These are phyloP conservation scores for Xylaria scruposa DNA, from an alignment of 495 filamentous ascomycete genomes.

Conservation along the genomic window DNA sequence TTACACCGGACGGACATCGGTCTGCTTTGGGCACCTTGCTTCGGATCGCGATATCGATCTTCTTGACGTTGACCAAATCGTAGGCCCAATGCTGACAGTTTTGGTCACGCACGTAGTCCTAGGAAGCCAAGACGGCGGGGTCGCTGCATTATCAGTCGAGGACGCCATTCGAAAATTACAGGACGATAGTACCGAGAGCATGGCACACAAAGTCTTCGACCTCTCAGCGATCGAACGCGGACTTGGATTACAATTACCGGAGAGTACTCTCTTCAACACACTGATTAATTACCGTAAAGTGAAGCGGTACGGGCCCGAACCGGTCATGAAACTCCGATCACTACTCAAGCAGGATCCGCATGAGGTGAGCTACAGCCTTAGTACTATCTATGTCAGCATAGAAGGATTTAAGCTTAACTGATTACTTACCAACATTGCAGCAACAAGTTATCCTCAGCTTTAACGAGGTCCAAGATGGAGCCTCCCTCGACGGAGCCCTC, in stretches of 20 bases:
- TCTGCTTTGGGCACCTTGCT: conserved; percentile 62
- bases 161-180: conserved; percentile 10
- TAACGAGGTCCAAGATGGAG: conserved; percentile 7
- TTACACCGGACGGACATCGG: conserved; percentile 57
- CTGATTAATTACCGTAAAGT: conserved; percentile 17
- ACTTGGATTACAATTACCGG: neutral
- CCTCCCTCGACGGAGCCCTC: conserved; percentile 10
- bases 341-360: conserved; percentile 16
- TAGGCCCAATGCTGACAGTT: conserved; percentile 63
- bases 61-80: conserved; percentile 52
- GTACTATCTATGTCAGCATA: neutral
- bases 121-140: neutral
- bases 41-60: conserved; percentile 59
- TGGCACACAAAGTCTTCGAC: conserved; percentile 13
- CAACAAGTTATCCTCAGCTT: conserved; percentile 17
- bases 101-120: conserved; percentile 58
- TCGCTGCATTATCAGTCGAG: neutral
- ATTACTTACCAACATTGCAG: conserved; percentile 9
- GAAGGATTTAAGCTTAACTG: neutral
- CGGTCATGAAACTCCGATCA: conserved; percentile 17
- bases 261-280: conserved; percentile 13
- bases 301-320: conserved; percentile 3
- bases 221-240: conserved; percentile 1
- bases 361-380: conserved; percentile 1
- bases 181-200: conserved; percentile 17